phyloP scores from a whole-genome alignment of 2,329 filamentous ascomycete genomes.

The Zopfia rhizophila region DNA sequence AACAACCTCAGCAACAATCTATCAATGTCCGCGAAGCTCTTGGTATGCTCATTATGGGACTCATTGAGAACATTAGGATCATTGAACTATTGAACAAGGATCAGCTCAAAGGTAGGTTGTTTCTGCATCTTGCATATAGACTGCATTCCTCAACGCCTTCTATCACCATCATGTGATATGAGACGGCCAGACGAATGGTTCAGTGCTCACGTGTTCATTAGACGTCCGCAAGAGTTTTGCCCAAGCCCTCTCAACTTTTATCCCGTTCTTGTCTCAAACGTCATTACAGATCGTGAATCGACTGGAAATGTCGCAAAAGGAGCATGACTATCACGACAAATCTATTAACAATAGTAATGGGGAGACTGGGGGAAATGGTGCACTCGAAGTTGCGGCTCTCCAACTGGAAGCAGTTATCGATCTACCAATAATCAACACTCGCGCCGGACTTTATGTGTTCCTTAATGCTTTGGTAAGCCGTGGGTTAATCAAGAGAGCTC shows the following conservation, averaged over 20 bases:
- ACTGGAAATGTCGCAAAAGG: conserved; percentile 53
- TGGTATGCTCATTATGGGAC: conserved; percentile 69
- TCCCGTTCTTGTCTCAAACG: conserved; percentile 63
- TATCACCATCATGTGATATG: no score
- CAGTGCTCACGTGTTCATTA: conserved; percentile 26
- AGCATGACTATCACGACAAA: conserved; percentile 55
- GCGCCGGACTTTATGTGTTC: conserved; percentile 86
- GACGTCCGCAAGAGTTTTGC: conserved; percentile 45
- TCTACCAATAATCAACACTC: conserved; percentile 76
- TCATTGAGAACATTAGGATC: conserved; percentile 69
- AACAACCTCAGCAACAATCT: conserved; percentile 64
- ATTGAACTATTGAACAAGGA: conserved; percentile 65
- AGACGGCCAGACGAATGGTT: background rate
- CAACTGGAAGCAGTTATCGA: conserved; percentile 70
- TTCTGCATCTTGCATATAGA: background rate
- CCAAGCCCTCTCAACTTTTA: conserved; percentile 45
- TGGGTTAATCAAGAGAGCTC: conserved; percentile 8
- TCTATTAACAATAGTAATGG: conserved; percentile 56
- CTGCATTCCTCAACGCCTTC: no score
- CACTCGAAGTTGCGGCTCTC: conserved; percentile 55
- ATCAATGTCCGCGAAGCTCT: conserved; percentile 72
- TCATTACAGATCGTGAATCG: conserved; percentile 60
- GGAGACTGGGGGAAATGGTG: conserved; percentile 50
- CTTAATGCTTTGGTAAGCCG: conserved; percentile 82
- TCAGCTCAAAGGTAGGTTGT: conserved; percentile 62